A percentile compares a stretch with the other conserved stretches of the same genome.
These are phyloP conservation scores for Botrytis paeoniae DNA, from an alignment of 2,329 filamentous ascomycete genomes.

Conservation along the genomic window DNA sequence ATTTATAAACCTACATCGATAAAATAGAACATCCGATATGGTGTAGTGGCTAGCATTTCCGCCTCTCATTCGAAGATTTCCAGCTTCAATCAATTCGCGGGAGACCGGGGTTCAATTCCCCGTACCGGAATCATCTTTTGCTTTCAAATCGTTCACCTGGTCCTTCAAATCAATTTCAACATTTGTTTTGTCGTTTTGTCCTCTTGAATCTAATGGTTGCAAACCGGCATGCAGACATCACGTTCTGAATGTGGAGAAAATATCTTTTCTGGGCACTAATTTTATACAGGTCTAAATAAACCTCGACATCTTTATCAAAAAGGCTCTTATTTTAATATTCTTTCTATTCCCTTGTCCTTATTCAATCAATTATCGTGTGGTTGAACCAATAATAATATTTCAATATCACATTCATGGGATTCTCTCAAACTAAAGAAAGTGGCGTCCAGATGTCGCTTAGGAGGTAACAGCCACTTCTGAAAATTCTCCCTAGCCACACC, in stretches of 20 bases:
- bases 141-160: too few species aligned
- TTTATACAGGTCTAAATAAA: neutral
- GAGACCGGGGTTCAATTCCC: conserved; percentile 21
- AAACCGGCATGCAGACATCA: neutral
- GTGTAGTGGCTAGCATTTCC: conserved; percentile 20
- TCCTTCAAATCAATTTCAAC: neutral
- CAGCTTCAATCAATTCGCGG: neutral
- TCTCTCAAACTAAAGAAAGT: neutral
- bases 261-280: neutral
- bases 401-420: neutral
- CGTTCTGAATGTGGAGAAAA: neutral
- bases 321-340: neutral
- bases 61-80: neutral
- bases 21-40: neutral
- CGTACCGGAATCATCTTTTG: neutral
- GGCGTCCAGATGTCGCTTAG: neutral
- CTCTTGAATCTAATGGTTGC: neutral
- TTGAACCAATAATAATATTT: neutral
- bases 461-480: neutral
- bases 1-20: fast-evolving
- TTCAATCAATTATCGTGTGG: neutral
- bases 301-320: neutral
- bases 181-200: neutral
- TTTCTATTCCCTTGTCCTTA: neutral
- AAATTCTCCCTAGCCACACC: neutral